These are phyloP conservation scores for Hyphopichia khmerensis DNA, from an alignment of 1,139 yeast species.

Conservation along the genomic window DNA sequence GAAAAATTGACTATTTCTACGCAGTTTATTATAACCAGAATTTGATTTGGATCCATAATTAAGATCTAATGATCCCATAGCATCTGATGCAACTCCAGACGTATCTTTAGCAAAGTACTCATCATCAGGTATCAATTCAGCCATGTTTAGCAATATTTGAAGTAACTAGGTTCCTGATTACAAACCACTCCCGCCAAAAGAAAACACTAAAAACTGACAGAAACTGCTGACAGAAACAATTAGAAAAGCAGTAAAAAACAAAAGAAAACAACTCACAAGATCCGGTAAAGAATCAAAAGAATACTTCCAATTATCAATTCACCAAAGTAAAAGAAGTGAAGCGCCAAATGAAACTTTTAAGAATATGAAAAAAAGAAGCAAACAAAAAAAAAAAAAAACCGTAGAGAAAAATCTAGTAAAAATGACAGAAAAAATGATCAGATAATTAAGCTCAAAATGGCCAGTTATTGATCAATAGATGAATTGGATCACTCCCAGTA, in stretches of 20 bases:
- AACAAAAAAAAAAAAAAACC: too few relatives aligned
- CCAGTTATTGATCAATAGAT: too few relatives aligned
- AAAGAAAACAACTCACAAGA: not conserved
- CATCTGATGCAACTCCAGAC: not conserved
- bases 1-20: not conserved
- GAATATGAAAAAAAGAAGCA: too few relatives aligned
- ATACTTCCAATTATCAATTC: too few relatives aligned
- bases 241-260: not conserved
- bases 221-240: not conserved
- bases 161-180: not conserved
- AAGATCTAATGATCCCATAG: conserved; percentile 1
- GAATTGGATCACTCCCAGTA: too few relatives aligned
- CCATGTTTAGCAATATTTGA: not conserved
- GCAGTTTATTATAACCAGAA: not conserved
- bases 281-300: too few relatives aligned
- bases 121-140: conserved; percentile 1
- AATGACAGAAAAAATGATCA: too few relatives aligned
- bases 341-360: too few relatives aligned
- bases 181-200: not conserved
- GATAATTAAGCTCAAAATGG: too few relatives aligned
- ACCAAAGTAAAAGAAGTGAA: too few relatives aligned
- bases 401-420: too few relatives aligned
- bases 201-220: not conserved
- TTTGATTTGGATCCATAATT: not conserved
- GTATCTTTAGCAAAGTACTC: conserved; percentile 2